phyloP scores from a whole-genome alignment of 2,329 filamentous ascomycete genomes.

The Chaetothyriales sp. region DNA sequence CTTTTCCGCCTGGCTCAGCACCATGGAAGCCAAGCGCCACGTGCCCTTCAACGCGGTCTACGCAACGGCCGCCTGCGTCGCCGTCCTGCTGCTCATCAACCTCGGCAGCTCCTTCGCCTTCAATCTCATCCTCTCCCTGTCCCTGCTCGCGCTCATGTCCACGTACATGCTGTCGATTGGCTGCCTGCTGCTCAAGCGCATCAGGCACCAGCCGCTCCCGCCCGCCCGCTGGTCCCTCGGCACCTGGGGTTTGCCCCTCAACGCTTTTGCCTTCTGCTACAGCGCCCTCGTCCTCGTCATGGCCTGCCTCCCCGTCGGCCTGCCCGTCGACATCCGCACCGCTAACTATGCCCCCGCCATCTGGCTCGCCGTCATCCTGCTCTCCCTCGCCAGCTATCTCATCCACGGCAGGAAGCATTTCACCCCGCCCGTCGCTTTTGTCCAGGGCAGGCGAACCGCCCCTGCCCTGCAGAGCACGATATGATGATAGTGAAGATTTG shows the following conservation, averaged over 20 bases:
- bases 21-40: slow-evolving; percentile 7
- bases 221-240: slow-evolving; percentile 33
- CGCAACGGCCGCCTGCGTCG: slow-evolving; percentile 29
- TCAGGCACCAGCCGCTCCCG: slow-evolving; percentile 28
- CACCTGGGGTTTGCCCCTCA: slow-evolving; percentile 28
- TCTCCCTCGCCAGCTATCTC: slow-evolving; percentile 7
- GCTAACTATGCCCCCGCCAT: slow-evolving; percentile 13
- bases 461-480: slow-evolving; percentile 4
- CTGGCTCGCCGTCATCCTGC: slow-evolving; percentile 7
- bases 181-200: slow-evolving; percentile 32
- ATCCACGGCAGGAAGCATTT: slow-evolving; percentile 10
- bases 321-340: slow-evolving; percentile 3
- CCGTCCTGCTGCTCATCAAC: slow-evolving; percentile 37
- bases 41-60: slow-evolving; percentile 35
- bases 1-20: slow-evolving; percentile 25
- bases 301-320: slow-evolving; percentile 21
- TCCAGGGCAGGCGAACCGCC: slow-evolving; percentile 9
- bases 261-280: slow-evolving; percentile 19
- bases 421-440: slow-evolving; percentile 12
- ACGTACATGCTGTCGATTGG: slow-evolving; percentile 33
- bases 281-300: slow-evolving; percentile 20
- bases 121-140: slow-evolving; percentile 30
- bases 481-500: background rate
- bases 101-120: slow-evolving; percentile 34
- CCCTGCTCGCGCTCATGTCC: slow-evolving; percentile 26